These are phyloP conservation scores for Neofusicoccum ribis DNA, from an alignment of 2,329 filamentous ascomycete species.

Conservation along the genomic window DNA sequence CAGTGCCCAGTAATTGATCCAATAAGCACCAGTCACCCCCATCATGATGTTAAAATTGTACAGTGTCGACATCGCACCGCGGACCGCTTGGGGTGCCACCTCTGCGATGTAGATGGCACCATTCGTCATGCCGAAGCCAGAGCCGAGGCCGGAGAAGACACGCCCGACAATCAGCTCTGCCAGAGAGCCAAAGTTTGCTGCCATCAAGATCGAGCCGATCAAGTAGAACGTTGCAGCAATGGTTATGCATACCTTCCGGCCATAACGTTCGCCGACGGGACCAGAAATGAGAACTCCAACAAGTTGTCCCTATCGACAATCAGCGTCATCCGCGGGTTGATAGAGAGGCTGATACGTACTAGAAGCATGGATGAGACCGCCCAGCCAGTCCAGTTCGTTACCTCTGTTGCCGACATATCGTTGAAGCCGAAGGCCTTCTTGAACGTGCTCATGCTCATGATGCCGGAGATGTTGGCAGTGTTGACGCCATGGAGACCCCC, in stretches of 20 bases:
- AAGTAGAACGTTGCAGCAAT: neutral
- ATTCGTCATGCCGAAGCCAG: neutral
- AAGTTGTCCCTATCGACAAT: neutral
- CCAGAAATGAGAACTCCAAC: slow-evolving; percentile 2
- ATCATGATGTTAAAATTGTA: neutral
- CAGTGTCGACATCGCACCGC: neutral
- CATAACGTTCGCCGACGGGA: neutral
- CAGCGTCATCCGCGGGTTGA: neutral
- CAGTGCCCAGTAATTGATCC: neutral
- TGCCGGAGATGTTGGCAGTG: slow-evolving; percentile 1
- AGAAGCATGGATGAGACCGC: slow-evolving; percentile 3
- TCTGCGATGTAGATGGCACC: neutral
- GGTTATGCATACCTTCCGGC: neutral
- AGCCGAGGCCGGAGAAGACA: neutral
- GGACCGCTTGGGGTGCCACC: neutral
- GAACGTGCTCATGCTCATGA: neutral
- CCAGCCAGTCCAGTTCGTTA: neutral
- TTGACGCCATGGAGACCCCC: slow-evolving; percentile 2
- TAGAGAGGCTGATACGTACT: neutral
- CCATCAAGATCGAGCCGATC: neutral
- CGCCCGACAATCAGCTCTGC: neutral
- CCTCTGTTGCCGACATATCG: neutral
- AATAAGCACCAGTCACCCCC: neutral
- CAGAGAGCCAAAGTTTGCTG: neutral
- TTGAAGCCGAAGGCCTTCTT: neutral